Evolutionary conservation across 352 stramenopile genomes (phyloP), one percentile per base, ranked within the genome.

Genomic region (Phytophthora aleatoria): DNA sequence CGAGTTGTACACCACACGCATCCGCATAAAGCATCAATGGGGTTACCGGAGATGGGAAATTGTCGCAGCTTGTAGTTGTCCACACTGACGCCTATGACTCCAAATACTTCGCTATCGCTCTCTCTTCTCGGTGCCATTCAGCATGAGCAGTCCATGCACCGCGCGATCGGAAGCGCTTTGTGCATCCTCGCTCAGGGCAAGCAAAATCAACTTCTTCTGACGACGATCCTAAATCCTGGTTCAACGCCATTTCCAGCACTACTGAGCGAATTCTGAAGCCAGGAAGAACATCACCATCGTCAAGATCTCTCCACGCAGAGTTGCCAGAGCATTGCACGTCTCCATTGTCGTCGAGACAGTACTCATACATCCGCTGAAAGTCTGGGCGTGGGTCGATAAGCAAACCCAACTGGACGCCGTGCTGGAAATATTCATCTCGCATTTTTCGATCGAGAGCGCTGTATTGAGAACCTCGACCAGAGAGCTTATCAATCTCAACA

Each of bases 131-230:
- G 51, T 68, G 50, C 59, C 50, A 67, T 47, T 67, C 44, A 28
- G 15, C 59, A 57, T 67, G 59, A 10, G 43, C 59, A 52, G 26
- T 9, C 4, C 20, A 47, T 39, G 47, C 26, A 42, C 24, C 45
- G 61, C 5, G 51, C 1, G 35, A 67, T 61, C n/a, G 27, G n/a
- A 62, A 54, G 48, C 36, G 31, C 35, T 52, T 53, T 26, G 24
- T 53, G 36, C 44, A 68, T 47, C 36, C 4, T 31, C 11, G 47
- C 11, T 26, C n/a, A 3, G 61, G 61, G 47, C 53, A 64, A 2
- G 42, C 31, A 0, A 61, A 24, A 64, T 69, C 61, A 57, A 69
- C 42, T 52, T 64, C 61, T 64, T 64, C 53, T 15, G 39, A 64
- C 5, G 48, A 64, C 49, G 54, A 69, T 43, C 48, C 47, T 2